phyloP scores from a whole-genome alignment of 1,284 basidiomycete genomes.

The Coniferiporia weirii region DNA sequence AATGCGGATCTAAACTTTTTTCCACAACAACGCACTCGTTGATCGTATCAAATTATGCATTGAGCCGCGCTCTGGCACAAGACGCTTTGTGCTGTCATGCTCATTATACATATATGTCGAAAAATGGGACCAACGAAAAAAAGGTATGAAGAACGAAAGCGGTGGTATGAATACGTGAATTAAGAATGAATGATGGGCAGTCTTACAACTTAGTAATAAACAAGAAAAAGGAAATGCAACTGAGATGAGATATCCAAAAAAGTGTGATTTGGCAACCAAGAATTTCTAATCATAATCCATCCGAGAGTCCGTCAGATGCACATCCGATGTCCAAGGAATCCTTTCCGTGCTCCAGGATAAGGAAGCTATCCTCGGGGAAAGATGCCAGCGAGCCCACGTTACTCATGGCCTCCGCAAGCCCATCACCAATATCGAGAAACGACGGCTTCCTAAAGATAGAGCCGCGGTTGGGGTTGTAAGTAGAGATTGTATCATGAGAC shows the following conservation, averaged over 20 bases:
- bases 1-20: not conserved
- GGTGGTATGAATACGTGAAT: not conserved
- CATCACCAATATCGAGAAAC: conserved; percentile 61
- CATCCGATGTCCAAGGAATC: conserved; percentile 60
- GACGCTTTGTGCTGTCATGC: conserved; percentile 7
- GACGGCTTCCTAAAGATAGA: conserved; percentile 60
- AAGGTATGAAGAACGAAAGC: conserved; percentile 1
- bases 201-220: conserved; percentile 18
- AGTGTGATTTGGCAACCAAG: conserved; percentile 21
- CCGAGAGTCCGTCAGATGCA: conserved; percentile 30
- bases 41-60: conserved; percentile 9
- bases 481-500: conserved; percentile 16
- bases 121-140: not conserved
- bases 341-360: conserved; percentile 51
- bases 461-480: conserved; percentile 24
- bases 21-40: not conserved
- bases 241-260: conserved; percentile 20
- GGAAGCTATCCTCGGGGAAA: conserved; percentile 46
- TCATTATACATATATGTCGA: conserved; percentile 11
- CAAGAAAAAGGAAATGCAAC: conserved; percentile 20
- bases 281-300: conserved; percentile 4
- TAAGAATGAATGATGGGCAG: conserved; percentile 4
- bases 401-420: conserved; percentile 24
- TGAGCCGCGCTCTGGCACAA: not conserved
- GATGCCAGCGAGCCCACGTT: conserved; percentile 28